Base-by-base conservation (phyloP, 371 early-diverging fungal genomes). In the Capillidium heterosporum region DNA sequence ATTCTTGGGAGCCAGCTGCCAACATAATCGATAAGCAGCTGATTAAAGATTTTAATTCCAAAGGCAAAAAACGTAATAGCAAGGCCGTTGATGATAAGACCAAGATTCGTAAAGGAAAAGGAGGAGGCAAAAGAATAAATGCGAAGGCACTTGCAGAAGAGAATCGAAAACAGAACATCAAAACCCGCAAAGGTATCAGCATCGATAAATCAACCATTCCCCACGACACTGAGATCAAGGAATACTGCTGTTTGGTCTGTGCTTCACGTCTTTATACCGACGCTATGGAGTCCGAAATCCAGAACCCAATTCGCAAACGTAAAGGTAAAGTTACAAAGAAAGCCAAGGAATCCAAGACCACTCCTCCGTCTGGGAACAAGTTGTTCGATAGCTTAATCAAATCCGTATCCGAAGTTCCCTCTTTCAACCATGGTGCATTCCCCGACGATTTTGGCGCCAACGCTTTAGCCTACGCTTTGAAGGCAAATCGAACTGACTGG, bases 211-310 rank as follows among this genome's bases (percentile, higher is more conserved):
- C 35, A 7, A 13, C 13, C 13, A 7, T 28, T 2, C 43, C 44
- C 46, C 46, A 27, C 15, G 4, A 17, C 10, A 1, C 44, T 17
- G 43, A 28, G 19, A 61, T 65, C 10, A 62, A 66, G 40, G 43
- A 49, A 8, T 60, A 61, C 24, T 67, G 70, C 58, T 70, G 70
- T 48, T 39, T 59, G 21, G 57, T 64, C 21, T 70, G 67, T 59
- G 58, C 67, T 13, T 17, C 63, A 21, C 62, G 66, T 19, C 67
- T 65, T 44, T 70, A 55, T 41, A 42, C 27, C 10, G 60, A 67
- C 15, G 70, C 67, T 17, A 57, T 59, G 19, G 26, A 29, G 27
- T 35, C 24, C 8, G 44, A 40, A 8, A 31, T 57, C 43, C 1
- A 40, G 2, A 46, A 35, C 3, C 53, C 62, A 19, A 48, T 63